Conservation (phyloP, 495 filamentous ascomycete genomes). For the Neurospora cerealis region DNA sequence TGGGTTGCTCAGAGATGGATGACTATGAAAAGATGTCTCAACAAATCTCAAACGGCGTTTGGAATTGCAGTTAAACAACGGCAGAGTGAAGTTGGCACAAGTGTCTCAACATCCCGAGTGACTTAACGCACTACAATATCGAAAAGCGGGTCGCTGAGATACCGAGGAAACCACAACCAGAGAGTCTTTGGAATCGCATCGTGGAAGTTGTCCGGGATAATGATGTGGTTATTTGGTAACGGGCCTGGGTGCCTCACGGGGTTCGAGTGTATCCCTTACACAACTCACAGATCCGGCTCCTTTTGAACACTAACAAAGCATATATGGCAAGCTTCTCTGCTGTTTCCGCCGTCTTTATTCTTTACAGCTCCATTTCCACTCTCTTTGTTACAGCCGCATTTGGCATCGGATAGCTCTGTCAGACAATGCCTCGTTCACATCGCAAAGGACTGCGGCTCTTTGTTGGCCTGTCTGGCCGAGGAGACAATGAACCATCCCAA, state of each 20-base stretch:
- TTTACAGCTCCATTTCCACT: constrained; percentile 27
- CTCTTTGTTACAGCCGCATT: neutral
- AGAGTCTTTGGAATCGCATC: neutral
- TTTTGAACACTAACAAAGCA: neutral
- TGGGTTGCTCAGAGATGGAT: neutral
- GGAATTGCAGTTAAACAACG: neutral
- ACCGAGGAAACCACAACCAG: neutral
- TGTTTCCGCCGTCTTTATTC: constrained; percentile 26
- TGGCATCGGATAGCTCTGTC: neutral
- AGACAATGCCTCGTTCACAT: neutral
- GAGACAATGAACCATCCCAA: neutral
- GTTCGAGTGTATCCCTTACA: neutral
- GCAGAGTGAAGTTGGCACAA: neutral
- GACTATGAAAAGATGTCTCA: neutral
- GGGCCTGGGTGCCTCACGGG: neutral
- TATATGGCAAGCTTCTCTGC: neutral
- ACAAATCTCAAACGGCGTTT: neutral
- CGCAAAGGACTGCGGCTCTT: constrained; percentile 15
- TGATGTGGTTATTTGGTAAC: neutral
- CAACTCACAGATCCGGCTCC: neutral
- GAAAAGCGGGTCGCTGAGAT: neutral
- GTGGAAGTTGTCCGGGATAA: neutral
- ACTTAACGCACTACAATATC: neutral
- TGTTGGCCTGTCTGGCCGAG: neutral
- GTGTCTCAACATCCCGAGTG: neutral